Conservation (phyloP, 1,284 basidiomycete species). For the Limonomyces culmigenus region DNA sequence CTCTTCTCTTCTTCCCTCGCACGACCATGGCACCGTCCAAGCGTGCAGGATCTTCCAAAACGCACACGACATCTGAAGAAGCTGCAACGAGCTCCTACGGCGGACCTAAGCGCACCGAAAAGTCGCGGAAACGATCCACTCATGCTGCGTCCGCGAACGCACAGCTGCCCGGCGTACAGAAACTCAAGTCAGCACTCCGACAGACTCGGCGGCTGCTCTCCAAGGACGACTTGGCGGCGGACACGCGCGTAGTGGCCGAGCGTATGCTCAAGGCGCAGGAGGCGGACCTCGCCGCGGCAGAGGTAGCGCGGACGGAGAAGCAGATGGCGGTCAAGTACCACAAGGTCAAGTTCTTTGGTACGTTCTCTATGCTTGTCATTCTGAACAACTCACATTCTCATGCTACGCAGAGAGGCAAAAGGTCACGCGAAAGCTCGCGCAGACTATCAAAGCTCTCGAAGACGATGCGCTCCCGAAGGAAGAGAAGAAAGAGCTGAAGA, state of each 20-base stretch:
- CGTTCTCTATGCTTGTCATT: slow-evolving; percentile 11
- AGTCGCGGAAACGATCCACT: no score
- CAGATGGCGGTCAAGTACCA: slow-evolving; percentile 63
- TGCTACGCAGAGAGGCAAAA: slow-evolving; percentile 57
- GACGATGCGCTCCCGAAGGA: slow-evolving; percentile 14
- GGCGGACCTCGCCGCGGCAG: slow-evolving; percentile 51
- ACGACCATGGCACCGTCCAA: no score
- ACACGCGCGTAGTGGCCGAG: slow-evolving; percentile 64
- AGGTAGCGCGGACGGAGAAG: slow-evolving; percentile 46
- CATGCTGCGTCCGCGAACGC: no score
- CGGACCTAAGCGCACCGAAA: no score
- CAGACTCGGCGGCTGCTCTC: slow-evolving; percentile 67
- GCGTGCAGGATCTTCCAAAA: no score
- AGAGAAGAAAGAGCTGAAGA: slow-evolving; percentile 25
- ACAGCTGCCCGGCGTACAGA: slow-evolving; percentile 50
- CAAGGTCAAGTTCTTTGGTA: slow-evolving; percentile 81
- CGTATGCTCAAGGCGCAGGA: slow-evolving; percentile 60
- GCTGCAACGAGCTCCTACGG: no score
- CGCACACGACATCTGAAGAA: no score
- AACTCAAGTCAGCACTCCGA: slow-evolving; percentile 63
- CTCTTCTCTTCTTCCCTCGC: no score
- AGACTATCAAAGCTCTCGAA: slow-evolving; percentile 32
- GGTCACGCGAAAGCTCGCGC: slow-evolving; percentile 54
- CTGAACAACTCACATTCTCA: not conserved
- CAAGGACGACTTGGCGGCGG: slow-evolving; percentile 72